Base-by-base conservation (phyloP, 31 red algal species). In the Bonnemaisonia californica region DNA sequence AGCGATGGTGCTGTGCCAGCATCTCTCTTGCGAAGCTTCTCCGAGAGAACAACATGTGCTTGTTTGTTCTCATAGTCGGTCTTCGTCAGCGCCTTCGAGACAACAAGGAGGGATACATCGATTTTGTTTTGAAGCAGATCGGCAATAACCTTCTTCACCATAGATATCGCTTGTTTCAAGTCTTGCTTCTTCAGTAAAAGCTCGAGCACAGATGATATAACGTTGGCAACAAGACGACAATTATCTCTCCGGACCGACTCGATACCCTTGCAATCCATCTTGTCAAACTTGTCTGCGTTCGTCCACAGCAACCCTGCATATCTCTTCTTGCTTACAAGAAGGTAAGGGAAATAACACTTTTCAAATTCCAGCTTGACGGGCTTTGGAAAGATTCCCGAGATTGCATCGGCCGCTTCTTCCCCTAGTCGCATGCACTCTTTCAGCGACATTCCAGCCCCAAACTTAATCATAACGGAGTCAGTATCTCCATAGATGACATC, bases 381-480 rank as follows among this genome's bases (percentile, higher is more conserved):
- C 60, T 79, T 85, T 1, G 97, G 97, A 85, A 99, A 99, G 35
- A 80, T 70, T n/a, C 61, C 42, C 21, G 94, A 89, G 57, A 96
- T 91, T 11, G 69, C 83, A 8, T 88, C 76, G 0, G 97, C 97
- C 4, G 97, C 97, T 74, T 96, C 91, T 37, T 85, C 74, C 34
- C 93, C 97, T 5, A 96, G 77, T 29, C 41, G 57, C 93, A 99
- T 96, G 26, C 79, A 85, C 69, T 92, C 90, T n/a, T 74, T 64
- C 23, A 94, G 27, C 71, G 83, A 80, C 41, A 72, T 83, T 24
- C 73, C 79, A 7, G 61, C 73, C 24, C 89, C 90, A 85, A 99
- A 99, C 66, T 96, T 99, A 48, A 99, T 91, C 97, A 99, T 99
- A 2, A 99, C 93, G 48, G 97, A 99, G 76, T 99, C 97, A 4